Evolutionary conservation across 1,139 yeast species (phyloP), one percentile per base, ranked within the genome.

Genomic region (Zygosaccharomyces sapae): DNA sequence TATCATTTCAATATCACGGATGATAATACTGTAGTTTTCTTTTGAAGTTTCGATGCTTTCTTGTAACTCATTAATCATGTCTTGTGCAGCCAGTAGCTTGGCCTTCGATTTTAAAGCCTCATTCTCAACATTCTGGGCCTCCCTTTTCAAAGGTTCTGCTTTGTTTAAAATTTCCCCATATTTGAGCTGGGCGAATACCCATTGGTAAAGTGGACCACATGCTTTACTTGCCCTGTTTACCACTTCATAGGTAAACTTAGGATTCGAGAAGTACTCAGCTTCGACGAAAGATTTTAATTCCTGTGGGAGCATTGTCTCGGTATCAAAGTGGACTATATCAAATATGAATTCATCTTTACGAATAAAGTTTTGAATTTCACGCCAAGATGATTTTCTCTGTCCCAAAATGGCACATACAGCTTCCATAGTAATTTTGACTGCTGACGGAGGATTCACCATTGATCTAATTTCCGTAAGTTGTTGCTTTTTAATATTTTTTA

Each of bases 161-260:
- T 75, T 76, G 40, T 85, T 83, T 39, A 88, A 68, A 33, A 88
- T 84, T 3, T 77, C 63, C 0, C 94, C 78, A 59, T 84, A 90
- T 4, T 74, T 71, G 20, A 89, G 73, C 55, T 92, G 97, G 0
- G 97, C 97, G 49, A 76, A 74, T 0, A 89, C 94, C 98, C 98
- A 92, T 53, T 82, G 83, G 25, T 86, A 65, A 41, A 92, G 70
- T 0, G 98, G 98, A 0, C 97, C 97, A 70, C 97, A 89, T 0
- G 97, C 97, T 61, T 86, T 88, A 67, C 95, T 85, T 2, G 97
- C 97, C 44, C 97, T 73, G 58, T 86, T 80, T 0, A 87, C 96
- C 0, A 84, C 69, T 46, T 84, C 92, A 58, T 70, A 85, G 40
- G 77, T 87, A 60, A 77, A 90, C 45, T 79, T 85, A 0, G 82